A percentile compares a stretch with the other conserved stretches of the same genome.
phyloP scores from a whole-genome alignment of 768 basidiomycete species.

The Dentipellis fragilis region DNA sequence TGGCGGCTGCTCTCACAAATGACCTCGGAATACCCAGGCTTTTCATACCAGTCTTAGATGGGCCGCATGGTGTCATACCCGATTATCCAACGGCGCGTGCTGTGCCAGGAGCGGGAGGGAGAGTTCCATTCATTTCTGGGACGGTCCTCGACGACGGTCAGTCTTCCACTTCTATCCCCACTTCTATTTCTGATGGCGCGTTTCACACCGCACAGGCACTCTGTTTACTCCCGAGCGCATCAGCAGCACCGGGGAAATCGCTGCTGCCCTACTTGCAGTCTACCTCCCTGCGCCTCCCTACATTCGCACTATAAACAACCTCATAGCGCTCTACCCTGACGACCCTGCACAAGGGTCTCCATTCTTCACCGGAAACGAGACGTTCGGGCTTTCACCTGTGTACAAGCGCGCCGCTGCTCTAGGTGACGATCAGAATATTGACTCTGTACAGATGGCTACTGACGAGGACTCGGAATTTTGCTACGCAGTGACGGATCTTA shows the following conservation, averaged over 20 bases:
- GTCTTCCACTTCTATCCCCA: background rate
- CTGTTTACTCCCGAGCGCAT: conserved; percentile 19
- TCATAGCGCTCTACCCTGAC: conserved; percentile 32
- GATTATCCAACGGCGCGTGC: conserved; percentile 27
- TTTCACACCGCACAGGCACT: conserved; percentile 20
- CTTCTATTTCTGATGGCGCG: too few relatives aligned
- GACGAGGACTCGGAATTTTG: too few relatives aligned
- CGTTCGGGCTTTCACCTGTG: conserved; percentile 28
- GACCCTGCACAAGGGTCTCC: conserved; percentile 34
- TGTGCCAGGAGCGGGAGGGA: conserved; percentile 23
- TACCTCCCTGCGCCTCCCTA: too few relatives aligned
- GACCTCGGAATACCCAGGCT: conserved; percentile 21
- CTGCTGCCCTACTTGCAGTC: too few relatives aligned
- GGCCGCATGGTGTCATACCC: conserved; percentile 28
- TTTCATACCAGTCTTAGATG: conserved; percentile 33
- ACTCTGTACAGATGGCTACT: background rate
- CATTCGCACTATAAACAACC: conserved; percentile 11
- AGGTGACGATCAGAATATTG: conserved; percentile 2
- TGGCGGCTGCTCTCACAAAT: conserved; percentile 11
- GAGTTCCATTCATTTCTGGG: conserved; percentile 36
- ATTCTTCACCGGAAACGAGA: conserved; percentile 34
- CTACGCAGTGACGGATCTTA: conserved; percentile 26
- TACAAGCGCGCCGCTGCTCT: conserved; percentile 30
- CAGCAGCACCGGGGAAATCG: too few relatives aligned
- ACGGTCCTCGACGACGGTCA: conserved; percentile 37